These are phyloP conservation scores for Sonneratia caseolaris DNA, from an alignment of 345 rosid genomes.

Conservation along the genomic window DNA sequence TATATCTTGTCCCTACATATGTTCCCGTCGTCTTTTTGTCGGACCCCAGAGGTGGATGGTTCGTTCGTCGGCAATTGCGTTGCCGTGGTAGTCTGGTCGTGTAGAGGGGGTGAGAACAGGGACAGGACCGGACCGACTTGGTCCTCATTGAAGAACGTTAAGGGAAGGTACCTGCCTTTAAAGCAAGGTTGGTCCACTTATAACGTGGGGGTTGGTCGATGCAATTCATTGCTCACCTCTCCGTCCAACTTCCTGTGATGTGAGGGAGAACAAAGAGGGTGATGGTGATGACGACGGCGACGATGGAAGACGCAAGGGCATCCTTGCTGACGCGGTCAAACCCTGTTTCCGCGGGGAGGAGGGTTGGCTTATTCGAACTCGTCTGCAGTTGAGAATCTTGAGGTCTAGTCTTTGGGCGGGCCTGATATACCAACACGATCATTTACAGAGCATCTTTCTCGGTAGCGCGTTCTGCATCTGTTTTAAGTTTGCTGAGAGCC, in stretches of 20 bases:
- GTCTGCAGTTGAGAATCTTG: no score
- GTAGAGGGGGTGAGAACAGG: not conserved
- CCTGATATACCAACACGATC: no score
- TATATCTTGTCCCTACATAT: not conserved
- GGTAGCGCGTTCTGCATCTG: no score
- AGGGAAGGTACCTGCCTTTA: constrained; percentile 13
- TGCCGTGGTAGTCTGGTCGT: not conserved
- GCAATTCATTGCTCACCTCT: constrained; percentile 16
- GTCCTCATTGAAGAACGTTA: not conserved
- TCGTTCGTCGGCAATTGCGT: not conserved
- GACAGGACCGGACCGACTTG: not conserved
- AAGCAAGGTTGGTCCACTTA: constrained; percentile 23
- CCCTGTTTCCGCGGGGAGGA: no score
- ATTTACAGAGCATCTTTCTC: no score
- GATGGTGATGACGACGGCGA: no score
- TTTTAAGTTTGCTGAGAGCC: no score
- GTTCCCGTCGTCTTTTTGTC: not conserved
- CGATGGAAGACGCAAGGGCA: no score
- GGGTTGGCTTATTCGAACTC: no score
- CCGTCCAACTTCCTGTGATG: constrained; percentile 4
- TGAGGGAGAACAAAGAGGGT: not conserved
- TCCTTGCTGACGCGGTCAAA: no score
- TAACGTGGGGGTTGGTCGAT: constrained; percentile 26
- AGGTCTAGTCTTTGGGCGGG: no score
- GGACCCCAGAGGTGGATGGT: not conserved